Percentiles rank a stretch among this genome's conserved stretches.
Evolutionary conservation across 2,329 filamentous ascomycete genomes (phyloP).

Genomic region (Aspergillus melleus): DNA sequence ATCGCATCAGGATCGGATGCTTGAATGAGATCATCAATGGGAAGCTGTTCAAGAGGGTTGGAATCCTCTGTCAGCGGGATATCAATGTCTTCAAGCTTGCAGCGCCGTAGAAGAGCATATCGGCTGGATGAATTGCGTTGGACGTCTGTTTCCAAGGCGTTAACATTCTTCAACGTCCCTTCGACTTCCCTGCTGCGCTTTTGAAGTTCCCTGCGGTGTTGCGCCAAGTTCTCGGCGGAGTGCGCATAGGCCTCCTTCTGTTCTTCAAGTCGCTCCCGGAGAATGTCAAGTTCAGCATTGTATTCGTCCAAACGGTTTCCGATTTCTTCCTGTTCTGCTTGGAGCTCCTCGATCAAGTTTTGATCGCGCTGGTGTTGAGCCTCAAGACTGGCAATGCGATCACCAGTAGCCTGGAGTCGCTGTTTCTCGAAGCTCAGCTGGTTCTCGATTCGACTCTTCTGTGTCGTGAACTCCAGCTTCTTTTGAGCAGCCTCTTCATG

Average conservation of each 20-base stretch:
- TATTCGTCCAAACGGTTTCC: conserved; percentile 71
- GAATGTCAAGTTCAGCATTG: conserved; percentile 72
- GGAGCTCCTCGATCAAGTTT: conserved; percentile 67
- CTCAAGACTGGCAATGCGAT: conserved; percentile 69
- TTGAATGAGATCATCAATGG: conserved; percentile 79
- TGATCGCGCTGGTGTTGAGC: conserved; percentile 66
- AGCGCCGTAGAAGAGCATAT: conserved; percentile 80
- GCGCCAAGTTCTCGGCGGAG: conserved; percentile 73
- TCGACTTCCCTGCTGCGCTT: conserved; percentile 85
- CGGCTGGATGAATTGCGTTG: conserved; percentile 82
- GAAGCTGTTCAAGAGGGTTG: conserved; percentile 71
- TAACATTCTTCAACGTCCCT: conserved; percentile 69
- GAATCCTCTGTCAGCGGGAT: conserved; percentile 77
- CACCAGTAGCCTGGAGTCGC: conserved; percentile 67
- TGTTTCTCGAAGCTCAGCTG: conserved; percentile 67
- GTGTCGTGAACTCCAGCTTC: conserved; percentile 80
- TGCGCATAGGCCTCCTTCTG: conserved; percentile 67
- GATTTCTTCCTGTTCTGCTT: conserved; percentile 71
- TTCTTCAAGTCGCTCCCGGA: conserved; percentile 70
- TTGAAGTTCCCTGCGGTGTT: conserved; percentile 76
- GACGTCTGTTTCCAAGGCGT: conserved; percentile 76
- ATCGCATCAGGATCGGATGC: conserved; percentile 78
- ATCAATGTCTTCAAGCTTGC: conserved; percentile 89
- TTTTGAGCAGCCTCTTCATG: conserved; percentile 89
- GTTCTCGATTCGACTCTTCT: conserved; percentile 64